Evolutionary conservation across 2,329 filamentous ascomycete species (phyloP).

Genomic region (Epichloe sibirici): DNA sequence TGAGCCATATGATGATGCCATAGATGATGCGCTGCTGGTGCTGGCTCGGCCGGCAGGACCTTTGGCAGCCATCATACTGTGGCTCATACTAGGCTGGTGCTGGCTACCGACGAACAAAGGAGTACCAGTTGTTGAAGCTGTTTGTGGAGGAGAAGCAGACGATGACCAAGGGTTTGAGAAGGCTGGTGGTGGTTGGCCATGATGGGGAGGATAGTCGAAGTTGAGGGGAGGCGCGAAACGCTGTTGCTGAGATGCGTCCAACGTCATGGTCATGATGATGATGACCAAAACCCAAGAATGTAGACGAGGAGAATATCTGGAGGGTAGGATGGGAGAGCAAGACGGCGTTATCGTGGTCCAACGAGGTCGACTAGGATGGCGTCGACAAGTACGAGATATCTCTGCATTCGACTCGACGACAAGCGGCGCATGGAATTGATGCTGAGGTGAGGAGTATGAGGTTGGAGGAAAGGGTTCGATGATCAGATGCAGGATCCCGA

Average conservation of each 20-base stretch:
- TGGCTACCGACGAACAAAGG: conserved; percentile 52
- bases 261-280: conserved; percentile 80
- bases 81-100: conserved; percentile 30
- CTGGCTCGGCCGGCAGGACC: conserved; percentile 39
- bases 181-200: conserved; percentile 46
- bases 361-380: not conserved
- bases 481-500: conserved; percentile 40
- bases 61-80: conserved; percentile 40
- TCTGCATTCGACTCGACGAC: not conserved
- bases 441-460: not conserved
- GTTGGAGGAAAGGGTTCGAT: conserved; percentile 24
- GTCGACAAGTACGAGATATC: not conserved
- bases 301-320: not conserved
- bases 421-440: not conserved
- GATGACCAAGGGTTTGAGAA: conserved; percentile 87
- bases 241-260: conserved; percentile 71
- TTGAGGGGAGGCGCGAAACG: conserved; percentile 61
- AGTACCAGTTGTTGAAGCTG: conserved; percentile 40
- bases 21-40: conserved; percentile 42
- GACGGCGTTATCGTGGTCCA: not conserved
- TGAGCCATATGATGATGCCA: conserved; percentile 62
- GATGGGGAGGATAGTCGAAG: conserved; percentile 56
- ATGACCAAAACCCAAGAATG: not conserved
- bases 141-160: conserved; percentile 31
- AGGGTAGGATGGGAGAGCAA: too few species aligned